phyloP scores from a whole-genome alignment of 306 rosid genomes.

The Albizia julibrissin region DNA sequence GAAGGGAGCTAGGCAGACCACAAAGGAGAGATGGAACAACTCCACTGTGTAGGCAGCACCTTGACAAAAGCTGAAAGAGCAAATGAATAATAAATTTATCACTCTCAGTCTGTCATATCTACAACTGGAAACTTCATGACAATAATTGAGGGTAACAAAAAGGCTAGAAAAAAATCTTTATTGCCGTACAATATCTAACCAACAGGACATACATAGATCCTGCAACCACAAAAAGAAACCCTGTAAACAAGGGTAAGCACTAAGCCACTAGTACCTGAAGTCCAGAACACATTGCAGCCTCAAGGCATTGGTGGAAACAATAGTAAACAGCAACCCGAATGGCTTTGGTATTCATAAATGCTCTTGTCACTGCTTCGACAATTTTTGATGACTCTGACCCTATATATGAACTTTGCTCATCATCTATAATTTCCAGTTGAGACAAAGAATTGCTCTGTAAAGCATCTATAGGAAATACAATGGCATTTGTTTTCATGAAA shows the following conservation, averaged over 20 bases:
- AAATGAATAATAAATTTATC: conserved; percentile 22
- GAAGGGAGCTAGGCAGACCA: conserved; percentile 87
- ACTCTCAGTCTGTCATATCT: neutral
- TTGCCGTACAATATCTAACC: conserved; percentile 1
- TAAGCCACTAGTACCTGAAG: conserved; percentile 67
- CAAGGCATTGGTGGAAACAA: conserved; percentile 83
- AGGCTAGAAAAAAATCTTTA: neutral
- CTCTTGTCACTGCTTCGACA: conserved; percentile 72
- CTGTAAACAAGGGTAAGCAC: conserved; percentile 5
- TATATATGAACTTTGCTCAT: conserved; percentile 50
- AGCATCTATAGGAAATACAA: conserved; percentile 70
- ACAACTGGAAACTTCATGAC: conserved; percentile 13
- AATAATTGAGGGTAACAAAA: conserved; percentile 17
- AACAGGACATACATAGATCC: conserved; percentile 14
- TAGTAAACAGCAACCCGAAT: conserved; percentile 81
- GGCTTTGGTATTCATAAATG: conserved; percentile 76
- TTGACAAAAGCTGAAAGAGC: conserved; percentile 69
- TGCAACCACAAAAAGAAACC: conserved; percentile 10
- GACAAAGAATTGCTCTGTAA: conserved; percentile 56
- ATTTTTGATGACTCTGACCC: conserved; percentile 64
- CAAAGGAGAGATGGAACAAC: conserved; percentile 80
- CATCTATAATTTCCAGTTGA: conserved; percentile 51
- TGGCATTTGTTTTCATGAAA: conserved; percentile 52
- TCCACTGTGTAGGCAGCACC: conserved; percentile 77
- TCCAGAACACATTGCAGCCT: conserved; percentile 69